Base-by-base conservation (phyloP, 2,329 filamentous ascomycete species). In the Penicillium sp. region DNA sequence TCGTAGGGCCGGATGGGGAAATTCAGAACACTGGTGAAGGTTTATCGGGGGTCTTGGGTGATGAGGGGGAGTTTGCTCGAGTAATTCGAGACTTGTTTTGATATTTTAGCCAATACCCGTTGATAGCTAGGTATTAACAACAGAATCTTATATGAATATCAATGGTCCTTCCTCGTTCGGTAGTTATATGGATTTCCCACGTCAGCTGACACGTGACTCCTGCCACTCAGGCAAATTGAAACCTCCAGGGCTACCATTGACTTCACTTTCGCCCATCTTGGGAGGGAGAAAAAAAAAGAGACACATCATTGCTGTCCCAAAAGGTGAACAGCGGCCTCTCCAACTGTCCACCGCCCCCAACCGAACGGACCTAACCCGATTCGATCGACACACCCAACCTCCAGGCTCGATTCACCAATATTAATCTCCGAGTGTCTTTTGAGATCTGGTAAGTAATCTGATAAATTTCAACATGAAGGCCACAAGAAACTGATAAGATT, bases 31-130 rank as follows among this genome's bases (percentile, higher is more conserved):
- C 75, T 11, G 76, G 77, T 3, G 76, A 78, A 42, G 73, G 73
- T 33, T 63, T 77, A 17, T 72, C 73, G 45, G 75, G 75, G 4
- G 75, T 77, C 8, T 75, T 83, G 60, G 81, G 80, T 4, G 79
- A 78, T 45, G 84, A 86, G 56, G 83, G 84, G 40, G 84, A 85
- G 63, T 73, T 87, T 67, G 79, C 81, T 31, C 77, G 79, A 55
- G 83, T 86, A 35, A 76, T 87, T 68, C 77, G 81, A 59, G 82
- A 85, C 63, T 67, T 87, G 45, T 86, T 87, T 57, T 86, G 63
- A 75, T 25, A 8, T 53, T 43, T 26, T 35, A 41, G 26, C 19
- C 19, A 22, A 48, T 40, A 48, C 35, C 50, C 26, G 33, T 25
- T 19, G 4, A 48, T 45, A 22, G 9, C 11, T 19, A 45, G 5